Evolutionary conservation across 441 rosid genomes (phyloP), one percentile per base, ranked within the genome.

Genomic region (Lepidium campestre): DNA sequence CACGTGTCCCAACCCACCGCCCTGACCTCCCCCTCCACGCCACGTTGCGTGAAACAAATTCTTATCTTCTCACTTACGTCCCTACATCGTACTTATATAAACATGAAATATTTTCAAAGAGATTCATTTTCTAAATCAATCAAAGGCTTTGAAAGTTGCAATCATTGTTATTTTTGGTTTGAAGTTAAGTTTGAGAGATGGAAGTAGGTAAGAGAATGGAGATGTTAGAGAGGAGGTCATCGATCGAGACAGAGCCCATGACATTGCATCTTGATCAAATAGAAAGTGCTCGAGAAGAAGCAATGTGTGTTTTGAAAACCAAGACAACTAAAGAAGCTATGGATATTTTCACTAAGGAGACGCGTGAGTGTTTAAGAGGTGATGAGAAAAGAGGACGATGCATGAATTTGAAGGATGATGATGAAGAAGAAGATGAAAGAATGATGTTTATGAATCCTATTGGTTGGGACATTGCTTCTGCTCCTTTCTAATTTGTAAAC

Each of bases 161-260:
- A 12, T 27, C 42, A 19, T 69, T 20, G n/a, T 3, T 23, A 31
- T 60, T 69, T 27, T 53, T 10, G 10, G 18, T 12, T 41, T 32
- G 29, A 57, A 31, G 58, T 35, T 19, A 46, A 14, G 52, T 22
- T 6, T n/a, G 25, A 48, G 25, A 71, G n/a, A 57, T 65, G 48
- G 57, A 65, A 65, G 67, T 49, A 32, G 39, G 58, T 41, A 73
- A 66, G 39, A 58, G 71, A 19, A 36, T 35, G 68, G 68, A 29
- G n/a, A 73, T 54, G 64, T 39, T 73, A 45, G 57, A 67, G 61
- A 73, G 77, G 65, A 73, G 27, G 44, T 3, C 77, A 0, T 73
- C 77, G 35, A 73, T 73, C 37, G 77, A 73, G 25, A 67, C 73
- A 7, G 77, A 73, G 59, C 77, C 77, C 1, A 62, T 61, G 77